Base-by-base conservation (phyloP, 768 basidiomycete genomes). In the Rhizopogon salebrosus region DNA sequence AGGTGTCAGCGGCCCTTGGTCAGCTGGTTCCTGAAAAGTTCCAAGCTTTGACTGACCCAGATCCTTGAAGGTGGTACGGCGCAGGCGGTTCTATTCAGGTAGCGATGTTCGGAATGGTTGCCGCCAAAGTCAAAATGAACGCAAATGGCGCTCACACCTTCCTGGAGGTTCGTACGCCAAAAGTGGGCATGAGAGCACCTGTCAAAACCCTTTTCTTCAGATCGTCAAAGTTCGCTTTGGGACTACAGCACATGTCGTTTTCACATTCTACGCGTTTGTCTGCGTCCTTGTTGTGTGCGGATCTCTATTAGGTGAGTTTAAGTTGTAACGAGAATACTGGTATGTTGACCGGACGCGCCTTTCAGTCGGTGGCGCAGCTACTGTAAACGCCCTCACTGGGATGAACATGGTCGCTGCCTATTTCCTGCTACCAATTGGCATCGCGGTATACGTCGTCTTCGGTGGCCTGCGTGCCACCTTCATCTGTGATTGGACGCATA, bases 141-240 rank as follows among this genome's bases (percentile, higher is more conserved):
- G 74, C 73, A 0, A 74, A 72, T 34, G 71, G 70, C 3, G 74
- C 74, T 0, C 70, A 71, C 39, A 77, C 75, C 0, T 75, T 74
- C 58, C 63, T 75, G 22, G 73, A 76, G 54, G 69, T 64, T 51
- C 6, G 54, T 35, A 20, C 41, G 41, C 18, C 7, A 20, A 20
- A 29, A 22, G 27, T 23, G 20, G 4, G 11, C 7, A 14, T 20
- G 29, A n/a, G 35, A 34, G 13, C 18, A 11, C 27, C 13, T 14
- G 8, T 24, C 9, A 26, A 38, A 14, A 27, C 31, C 9, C 11
- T 22, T 10, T 20, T 29, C 31, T 20, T 7, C 45, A 71, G 67
- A 74, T 76, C 23, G 70, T 72, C 20, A 70, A 69, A 39, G 62
- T 59, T 11, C 66, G 72, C 16, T 72, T 72, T 40, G 72, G 72